Percentiles rank a stretch among this genome's conserved stretches.
phyloP scores from a whole-genome alignment of 768 basidiomycete species.

The Lenzites betulinus region DNA sequence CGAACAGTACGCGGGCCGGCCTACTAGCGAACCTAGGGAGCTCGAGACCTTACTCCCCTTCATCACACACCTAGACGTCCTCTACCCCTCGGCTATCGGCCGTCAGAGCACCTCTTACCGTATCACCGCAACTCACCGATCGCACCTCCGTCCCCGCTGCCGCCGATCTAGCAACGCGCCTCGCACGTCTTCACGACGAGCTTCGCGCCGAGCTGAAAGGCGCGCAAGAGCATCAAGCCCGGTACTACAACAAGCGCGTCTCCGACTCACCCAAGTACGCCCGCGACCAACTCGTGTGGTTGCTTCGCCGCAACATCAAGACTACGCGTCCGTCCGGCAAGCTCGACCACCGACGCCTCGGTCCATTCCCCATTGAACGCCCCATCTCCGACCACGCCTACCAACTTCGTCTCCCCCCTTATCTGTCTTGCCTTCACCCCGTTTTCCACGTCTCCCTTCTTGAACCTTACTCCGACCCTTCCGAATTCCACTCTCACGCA shows the following conservation, averaged over 20 bases:
- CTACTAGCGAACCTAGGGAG: no score
- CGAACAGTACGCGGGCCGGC: no score
- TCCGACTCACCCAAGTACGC: conserved; percentile 32
- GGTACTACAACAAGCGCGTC: conserved; percentile 32
- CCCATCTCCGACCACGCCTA: conserved; percentile 24
- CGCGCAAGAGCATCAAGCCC: conserved; percentile 32
- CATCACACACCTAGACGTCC: no score
- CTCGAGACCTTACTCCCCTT: no score
- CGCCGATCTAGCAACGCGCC: conserved; percentile 29
- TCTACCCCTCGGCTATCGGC: no score
- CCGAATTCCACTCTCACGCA: conserved; percentile 35
- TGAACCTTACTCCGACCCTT: conserved; percentile 31
- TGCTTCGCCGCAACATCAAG: conserved; percentile 7
- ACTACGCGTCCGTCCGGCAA: conserved; percentile 43
- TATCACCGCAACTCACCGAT: conserved; percentile 34
- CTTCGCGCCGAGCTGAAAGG: conserved; percentile 35
- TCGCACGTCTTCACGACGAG: conserved; percentile 38
- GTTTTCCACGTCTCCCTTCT: conserved; percentile 43
- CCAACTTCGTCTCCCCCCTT: conserved; percentile 33
- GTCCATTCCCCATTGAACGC: background rate
- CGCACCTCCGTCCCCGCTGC: conserved; percentile 34
- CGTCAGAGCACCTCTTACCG: no score
- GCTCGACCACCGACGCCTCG: conserved; percentile 26
- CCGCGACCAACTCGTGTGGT: conserved; percentile 39
- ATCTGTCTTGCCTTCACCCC: conserved; percentile 38